A percentile compares a stretch with the other conserved stretches of the same genome.
phyloP scores from a whole-genome alignment of 2,329 filamentous ascomycete species.

The Fusarium sp. region DNA sequence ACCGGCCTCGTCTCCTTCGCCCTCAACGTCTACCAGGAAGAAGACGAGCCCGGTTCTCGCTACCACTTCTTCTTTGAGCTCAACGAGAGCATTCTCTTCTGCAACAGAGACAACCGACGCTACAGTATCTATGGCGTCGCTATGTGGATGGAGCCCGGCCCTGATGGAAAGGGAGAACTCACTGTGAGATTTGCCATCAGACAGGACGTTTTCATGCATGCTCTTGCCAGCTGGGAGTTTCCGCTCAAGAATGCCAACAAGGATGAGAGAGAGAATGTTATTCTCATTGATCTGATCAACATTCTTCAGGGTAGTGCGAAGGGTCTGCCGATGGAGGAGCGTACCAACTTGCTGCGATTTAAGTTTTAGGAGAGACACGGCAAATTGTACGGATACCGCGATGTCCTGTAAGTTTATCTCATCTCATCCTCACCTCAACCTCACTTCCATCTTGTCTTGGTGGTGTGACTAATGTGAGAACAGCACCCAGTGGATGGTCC shows the following conservation, averaged over 20 bases:
- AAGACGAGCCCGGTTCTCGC: not conserved
- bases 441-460: accelerated
- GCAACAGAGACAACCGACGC: not conserved
- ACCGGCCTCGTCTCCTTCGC: constrained; percentile 2
- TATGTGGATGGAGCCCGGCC: constrained; percentile 18
- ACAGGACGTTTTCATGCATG: not conserved
- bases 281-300: constrained; percentile 16
- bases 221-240: constrained; percentile 16
- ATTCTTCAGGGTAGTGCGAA: not conserved
- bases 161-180: not conserved
- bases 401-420: constrained; percentile 16
- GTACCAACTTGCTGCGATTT: constrained; percentile 15
- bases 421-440: too few relatives aligned
- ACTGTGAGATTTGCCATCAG: constrained; percentile 5
- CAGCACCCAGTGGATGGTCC: constrained; percentile 35
- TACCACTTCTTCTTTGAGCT: constrained; percentile 6
- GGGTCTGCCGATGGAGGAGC: not conserved
- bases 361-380: not conserved
- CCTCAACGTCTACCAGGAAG: not conserved
- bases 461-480: not conserved
- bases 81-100: not conserved
- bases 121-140: constrained; percentile 3
- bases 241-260: not conserved
- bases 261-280: not conserved
- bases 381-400: not conserved